Evolutionary conservation across 1,284 basidiomycete genomes (phyloP), one percentile per base, ranked within the genome.

Genomic region (Pyrrhoderma lamaoense): DNA sequence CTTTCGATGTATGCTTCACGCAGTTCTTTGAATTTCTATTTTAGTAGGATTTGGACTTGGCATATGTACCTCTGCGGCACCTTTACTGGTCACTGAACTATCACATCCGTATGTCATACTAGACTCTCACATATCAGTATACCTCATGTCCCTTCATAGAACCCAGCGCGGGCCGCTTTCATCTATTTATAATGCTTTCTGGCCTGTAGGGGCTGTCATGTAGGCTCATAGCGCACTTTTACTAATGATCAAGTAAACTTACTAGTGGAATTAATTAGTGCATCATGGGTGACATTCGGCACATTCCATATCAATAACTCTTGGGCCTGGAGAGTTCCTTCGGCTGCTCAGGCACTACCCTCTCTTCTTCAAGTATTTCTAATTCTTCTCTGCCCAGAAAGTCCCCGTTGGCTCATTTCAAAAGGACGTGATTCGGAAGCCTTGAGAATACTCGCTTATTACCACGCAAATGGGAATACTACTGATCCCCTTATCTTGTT

Each of bases 121-220:
- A 37, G n/a, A n/a, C n/a, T n/a, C n/a, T 34, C 13, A 43, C 23
- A 35, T 8, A 13, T 23, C 21, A 18, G 23, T 40, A 16, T 7
- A 9, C 16, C 11, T 2, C 11, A 38, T 11, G n/a, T 23, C 44
- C 18, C 35, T 23, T 16, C 36, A 11, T n/a, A 49, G 54, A 1
- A 65, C 72, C 22, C 72, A 78, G 52, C 73, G 77, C 35, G 77
- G 70, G 4, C 74, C 70, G 45, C 66, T 71, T 11, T 77, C 75
- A 0, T 79, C 77, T 1, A 65, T 75, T 53, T 79, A 79, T 63
- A 79, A 79, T 65, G 70, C 74, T 1, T 67, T 78, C 37, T 78
- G 76, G 77, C 75, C 66, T 56, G 37, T 18, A 51, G 51, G 43
- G 19, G 37, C 34, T 23, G 18, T 52, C 36, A 44, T 54, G 27